Evolutionary conservation across 495 filamentous ascomycete species (phyloP).

Genomic region (Aspergillus funiculosus): DNA sequence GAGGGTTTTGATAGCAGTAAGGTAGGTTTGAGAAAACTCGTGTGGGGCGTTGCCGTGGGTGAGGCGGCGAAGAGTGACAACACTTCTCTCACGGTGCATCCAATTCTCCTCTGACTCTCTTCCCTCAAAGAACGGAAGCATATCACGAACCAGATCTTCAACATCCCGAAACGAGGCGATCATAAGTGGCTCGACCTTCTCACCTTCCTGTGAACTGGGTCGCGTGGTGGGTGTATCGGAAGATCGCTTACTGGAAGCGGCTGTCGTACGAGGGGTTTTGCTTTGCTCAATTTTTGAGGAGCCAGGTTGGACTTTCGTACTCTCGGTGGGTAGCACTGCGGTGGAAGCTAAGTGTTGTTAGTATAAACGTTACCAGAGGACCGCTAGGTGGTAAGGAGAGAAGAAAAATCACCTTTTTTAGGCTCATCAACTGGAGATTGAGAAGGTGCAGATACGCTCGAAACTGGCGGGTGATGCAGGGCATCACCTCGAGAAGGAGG

Average conservation of each 20-base stretch:
- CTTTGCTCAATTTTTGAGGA: neutral
- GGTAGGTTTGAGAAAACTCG: constrained; percentile 64
- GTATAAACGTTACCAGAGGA: too few relatives aligned
- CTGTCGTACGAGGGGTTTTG: too few relatives aligned
- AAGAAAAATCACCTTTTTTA: too few relatives aligned
- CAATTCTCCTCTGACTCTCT: constrained; percentile 90
- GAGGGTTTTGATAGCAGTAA: constrained; percentile 62
- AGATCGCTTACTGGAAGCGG: neutral
- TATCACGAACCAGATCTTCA: constrained; percentile 74
- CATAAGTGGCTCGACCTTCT: constrained; percentile 70
- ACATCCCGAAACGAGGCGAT: constrained; percentile 76
- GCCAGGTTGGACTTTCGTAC: too few relatives aligned
- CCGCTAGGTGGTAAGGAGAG: too few relatives aligned
- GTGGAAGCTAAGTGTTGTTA: too few relatives aligned
- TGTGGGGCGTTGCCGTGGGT: constrained; percentile 77
- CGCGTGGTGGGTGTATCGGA: neutral
- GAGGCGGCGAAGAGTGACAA: constrained; percentile 67
- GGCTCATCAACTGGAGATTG: too few relatives aligned
- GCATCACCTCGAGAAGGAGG: constrained; percentile 7
- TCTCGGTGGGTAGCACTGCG: too few relatives aligned
- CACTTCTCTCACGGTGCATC: constrained; percentile 73
- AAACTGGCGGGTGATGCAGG: neutral
- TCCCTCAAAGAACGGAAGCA: constrained; percentile 79
- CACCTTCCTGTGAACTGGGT: constrained; percentile 33
- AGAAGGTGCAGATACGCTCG: too few relatives aligned